Conservation (phyloP, 257 asterid genomes). For the Mentha longifolia region DNA sequence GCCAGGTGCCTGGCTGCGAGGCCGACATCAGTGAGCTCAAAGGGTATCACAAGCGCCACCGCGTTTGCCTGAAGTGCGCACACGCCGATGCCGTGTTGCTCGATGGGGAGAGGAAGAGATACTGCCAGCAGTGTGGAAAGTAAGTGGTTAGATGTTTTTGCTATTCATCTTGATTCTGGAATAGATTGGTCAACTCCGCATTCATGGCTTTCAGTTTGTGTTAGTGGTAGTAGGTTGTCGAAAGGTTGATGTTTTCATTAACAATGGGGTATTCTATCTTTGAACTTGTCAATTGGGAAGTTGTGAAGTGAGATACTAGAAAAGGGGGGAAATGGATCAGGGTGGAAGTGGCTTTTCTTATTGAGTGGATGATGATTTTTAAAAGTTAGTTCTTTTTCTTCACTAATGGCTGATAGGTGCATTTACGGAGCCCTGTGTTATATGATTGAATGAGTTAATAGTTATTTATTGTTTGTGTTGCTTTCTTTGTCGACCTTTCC, state of each 20-base stretch:
- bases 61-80: conserved; percentile 87
- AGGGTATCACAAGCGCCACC: conserved; percentile 92
- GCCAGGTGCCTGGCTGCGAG: conserved; percentile 91
- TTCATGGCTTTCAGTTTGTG: too few species aligned
- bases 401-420: too few species aligned
- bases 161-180: conserved; percentile 20
- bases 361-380: too few species aligned
- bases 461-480: conserved; percentile 1
- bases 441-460: too few species aligned
- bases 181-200: conserved; percentile 45
- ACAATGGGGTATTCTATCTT: background rate
- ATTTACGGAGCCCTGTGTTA: too few species aligned
- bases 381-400: too few species aligned
- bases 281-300: background rate
- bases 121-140: conserved; percentile 88
- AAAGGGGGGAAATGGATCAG: background rate
- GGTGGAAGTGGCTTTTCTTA: too few species aligned
- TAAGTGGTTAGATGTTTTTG: conserved; percentile 54
- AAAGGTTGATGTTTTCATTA: conserved; percentile 1
- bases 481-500: conserved; percentile 20
- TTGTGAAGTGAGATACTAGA: background rate
- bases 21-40: conserved; percentile 88
- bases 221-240: too few species aligned
- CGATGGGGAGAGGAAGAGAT: conserved; percentile 86
- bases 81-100: conserved; percentile 65